Evolutionary conservation across 257 asterid genomes (phyloP).

Genomic region (Solanum peruvianum): DNA sequence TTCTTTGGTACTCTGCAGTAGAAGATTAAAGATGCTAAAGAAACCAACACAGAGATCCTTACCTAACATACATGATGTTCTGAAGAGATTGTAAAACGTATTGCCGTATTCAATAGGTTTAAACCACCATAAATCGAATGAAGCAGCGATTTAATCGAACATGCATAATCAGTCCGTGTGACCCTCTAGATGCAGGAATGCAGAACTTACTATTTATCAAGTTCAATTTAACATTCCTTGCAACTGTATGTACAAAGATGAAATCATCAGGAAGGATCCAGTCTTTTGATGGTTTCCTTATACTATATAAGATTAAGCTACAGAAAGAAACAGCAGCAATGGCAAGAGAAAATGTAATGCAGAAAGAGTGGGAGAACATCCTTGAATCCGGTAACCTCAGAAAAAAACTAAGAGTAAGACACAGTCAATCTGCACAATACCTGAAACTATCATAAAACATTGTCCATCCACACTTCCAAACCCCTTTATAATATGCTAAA

Average conservation of each 20-base stretch:
- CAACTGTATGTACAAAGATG: neutral
- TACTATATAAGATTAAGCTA: neutral
- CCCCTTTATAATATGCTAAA: neutral
- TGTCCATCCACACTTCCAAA: neutral
- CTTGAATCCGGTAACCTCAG: neutral
- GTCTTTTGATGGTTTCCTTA: neutral
- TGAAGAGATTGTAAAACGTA: neutral
- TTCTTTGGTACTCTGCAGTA: conserved; percentile 51
- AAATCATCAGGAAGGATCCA: neutral
- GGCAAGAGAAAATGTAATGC: neutral
- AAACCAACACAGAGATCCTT: neutral
- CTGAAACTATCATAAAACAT: neutral
- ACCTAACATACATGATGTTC: neutral
- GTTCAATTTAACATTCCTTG: neutral
- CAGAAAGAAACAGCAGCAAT: neutral
- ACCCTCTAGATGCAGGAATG: neutral
- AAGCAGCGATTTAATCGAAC: neutral
- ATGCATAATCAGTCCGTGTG: neutral
- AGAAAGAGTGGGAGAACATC: neutral
- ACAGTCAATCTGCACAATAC: neutral
- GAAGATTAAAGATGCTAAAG: conserved; percentile 11
- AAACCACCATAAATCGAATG: neutral
- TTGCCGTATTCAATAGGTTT: neutral
- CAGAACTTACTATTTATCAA: neutral
- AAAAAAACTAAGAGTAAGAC: neutral